Base-by-base conservation (phyloP, 108 stramenopile genomes). In the Skeletonema marinoi region DNA sequence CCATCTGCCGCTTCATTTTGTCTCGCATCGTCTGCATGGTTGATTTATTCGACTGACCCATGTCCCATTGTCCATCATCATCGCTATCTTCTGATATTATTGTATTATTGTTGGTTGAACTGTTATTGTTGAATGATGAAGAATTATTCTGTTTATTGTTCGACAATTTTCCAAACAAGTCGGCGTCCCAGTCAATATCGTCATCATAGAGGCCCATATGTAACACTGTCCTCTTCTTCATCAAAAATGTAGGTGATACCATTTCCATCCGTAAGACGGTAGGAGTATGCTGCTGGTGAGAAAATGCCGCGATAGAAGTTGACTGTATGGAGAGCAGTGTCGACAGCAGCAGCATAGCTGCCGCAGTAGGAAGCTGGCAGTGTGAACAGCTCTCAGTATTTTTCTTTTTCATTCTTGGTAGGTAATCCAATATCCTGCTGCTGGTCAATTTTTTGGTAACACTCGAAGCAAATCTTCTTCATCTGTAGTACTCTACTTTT, bases 101-200 rank as follows among this genome's bases (percentile, higher is more conserved):
- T 46, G 16, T 46, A 1, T 46, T n/a, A 3, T 46, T n/a, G 13
- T 3, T 12, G 16, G 44, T 46, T 46, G 44, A 46, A 4, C 44
- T 46, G 16, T 46, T 46, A n/a, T 46, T 46, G 44, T n/a, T 46
- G 14, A 16, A 46, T n/a, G 44, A 4, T n/a, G 44, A n/a, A 46
- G 4, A 16, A n/a, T n/a, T n/a, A 46, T 46, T 46, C 44, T 46
- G 14, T 46, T 16, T 46, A 3, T n/a, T 46, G 44, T 46, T 46
- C 5, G 44, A n/a, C 16, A 46, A 16, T n/a, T 70, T 8, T 33
- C 48, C 56, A 38, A 70, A 70, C n/a, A 70, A 58, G 59, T 70
- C 69, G 11, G 50, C 25, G 36, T 70, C 69, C 69, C 69, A 70
- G 16, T 70, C 51, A 35, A 70, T 70, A 33, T 58, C 54, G 2